phyloP scores from a whole-genome alignment of 192 early-diverging fungal species.

The Mortierella antarctica region DNA sequence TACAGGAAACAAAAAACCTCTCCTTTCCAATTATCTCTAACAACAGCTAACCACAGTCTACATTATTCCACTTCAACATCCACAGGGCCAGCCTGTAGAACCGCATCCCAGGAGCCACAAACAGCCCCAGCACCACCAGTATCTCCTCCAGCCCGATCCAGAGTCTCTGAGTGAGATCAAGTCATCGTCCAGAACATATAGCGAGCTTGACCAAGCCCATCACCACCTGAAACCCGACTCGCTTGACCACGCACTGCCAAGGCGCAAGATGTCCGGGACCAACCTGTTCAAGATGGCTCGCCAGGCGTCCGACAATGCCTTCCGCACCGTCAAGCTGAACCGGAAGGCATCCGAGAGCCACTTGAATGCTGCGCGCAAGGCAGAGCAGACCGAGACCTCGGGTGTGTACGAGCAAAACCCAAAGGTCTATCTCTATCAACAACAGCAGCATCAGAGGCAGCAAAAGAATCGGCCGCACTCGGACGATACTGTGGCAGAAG shows the following conservation, averaged over 20 bases:
- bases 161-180: neutral
- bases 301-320: conserved; percentile 44
- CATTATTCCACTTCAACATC: neutral
- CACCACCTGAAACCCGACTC: conserved; percentile 6
- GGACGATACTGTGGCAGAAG: conserved; percentile 5
- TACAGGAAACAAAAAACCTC: neutral
- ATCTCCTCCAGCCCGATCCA: neutral
- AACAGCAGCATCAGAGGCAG: conserved; percentile 12
- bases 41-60: neutral
- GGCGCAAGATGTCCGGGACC: conserved; percentile 15
- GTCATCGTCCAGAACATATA: neutral
- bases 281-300: conserved; percentile 30
- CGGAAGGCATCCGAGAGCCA: conserved; percentile 27
- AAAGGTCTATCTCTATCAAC: conserved; percentile 30
- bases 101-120: neutral
- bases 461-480: conserved; percentile 1
- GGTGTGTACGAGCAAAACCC: conserved; percentile 47
- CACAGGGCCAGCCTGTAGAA: neutral
- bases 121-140: neutral
- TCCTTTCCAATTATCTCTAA: neutral
- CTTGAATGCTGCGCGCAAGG: neutral
- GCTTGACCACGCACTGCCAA: neutral
- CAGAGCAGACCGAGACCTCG: neutral
- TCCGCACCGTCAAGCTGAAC: conserved; percentile 19
- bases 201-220: neutral